phyloP scores from a whole-genome alignment of 2,329 filamentous ascomycete species.

The Trichoderma sp. region DNA sequence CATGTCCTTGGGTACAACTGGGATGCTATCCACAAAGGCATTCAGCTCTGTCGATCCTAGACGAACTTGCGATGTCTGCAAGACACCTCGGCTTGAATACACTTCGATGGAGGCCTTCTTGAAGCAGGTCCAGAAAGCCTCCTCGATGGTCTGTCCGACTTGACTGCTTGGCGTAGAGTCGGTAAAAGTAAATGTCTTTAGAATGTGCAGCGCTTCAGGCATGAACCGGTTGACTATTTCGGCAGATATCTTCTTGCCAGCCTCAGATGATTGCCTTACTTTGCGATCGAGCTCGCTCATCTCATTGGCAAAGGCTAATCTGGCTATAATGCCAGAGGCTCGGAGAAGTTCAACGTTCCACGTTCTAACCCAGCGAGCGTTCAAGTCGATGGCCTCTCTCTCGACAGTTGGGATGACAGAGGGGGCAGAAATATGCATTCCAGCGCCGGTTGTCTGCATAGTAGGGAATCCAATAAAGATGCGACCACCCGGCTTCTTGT shows the following conservation, averaged over 20 bases:
- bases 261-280: slow-evolving; percentile 50
- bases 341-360: slow-evolving; percentile 96
- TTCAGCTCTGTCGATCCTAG: slow-evolving; percentile 66
- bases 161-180: slow-evolving; percentile 87
- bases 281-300: slow-evolving; percentile 74
- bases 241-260: slow-evolving; percentile 56
- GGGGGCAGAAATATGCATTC: slow-evolving; percentile 91
- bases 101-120: slow-evolving; percentile 81
- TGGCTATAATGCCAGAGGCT: slow-evolving; percentile 84
- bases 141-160: slow-evolving; percentile 85
- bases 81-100: slow-evolving; percentile 82
- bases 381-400: slow-evolving; percentile 93
- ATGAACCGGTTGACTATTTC: slow-evolving; percentile 68
- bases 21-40: slow-evolving; percentile 84
- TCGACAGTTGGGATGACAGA: slow-evolving; percentile 98
- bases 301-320: slow-evolving; percentile 84
- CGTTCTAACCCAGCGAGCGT: slow-evolving; percentile 88
- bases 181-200: slow-evolving; percentile 83
- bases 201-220: slow-evolving; percentile 77
- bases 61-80: slow-evolving; percentile 81
- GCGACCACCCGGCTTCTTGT: slow-evolving; percentile 75
- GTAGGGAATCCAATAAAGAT: slow-evolving; percentile 99
- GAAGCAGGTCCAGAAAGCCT: slow-evolving; percentile 94
- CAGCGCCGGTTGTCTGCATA: slow-evolving; percentile 91
- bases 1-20: slow-evolving; percentile 77